Percentiles rank a stretch among this genome's conserved stretches.
phyloP scores from a whole-genome alignment of 2,329 filamentous ascomycete species.

The Trichoderma guizhouense region DNA sequence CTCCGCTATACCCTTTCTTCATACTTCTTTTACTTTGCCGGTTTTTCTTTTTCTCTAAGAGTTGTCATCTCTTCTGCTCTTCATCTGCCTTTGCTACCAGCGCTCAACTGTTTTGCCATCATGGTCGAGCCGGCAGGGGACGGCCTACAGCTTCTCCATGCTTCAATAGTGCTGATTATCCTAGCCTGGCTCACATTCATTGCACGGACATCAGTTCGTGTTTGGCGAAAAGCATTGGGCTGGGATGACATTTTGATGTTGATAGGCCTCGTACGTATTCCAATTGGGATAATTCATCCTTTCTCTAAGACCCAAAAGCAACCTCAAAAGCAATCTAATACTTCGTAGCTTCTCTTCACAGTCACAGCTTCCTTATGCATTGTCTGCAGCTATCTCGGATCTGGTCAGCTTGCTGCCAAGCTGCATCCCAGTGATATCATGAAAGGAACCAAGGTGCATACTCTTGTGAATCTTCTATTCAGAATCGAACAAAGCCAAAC shows the following conservation, averaged over 20 bases:
- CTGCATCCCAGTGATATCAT: not conserved
- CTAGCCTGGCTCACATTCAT: conserved; percentile 1
- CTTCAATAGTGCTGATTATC: not conserved
- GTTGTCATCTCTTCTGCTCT: not conserved
- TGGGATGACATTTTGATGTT: conserved; percentile 13
- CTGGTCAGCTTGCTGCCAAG: not conserved
- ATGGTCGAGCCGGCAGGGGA: conserved; percentile 10
- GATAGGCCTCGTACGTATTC: conserved; percentile 7
- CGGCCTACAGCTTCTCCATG: conserved; percentile 2
- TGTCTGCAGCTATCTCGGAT: conserved; percentile 7
- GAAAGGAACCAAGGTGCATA: conserved; percentile 4
- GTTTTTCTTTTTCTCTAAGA: not conserved
- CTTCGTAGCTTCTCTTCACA: conserved; percentile 9
- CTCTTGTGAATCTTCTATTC: not conserved
- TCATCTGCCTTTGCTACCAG: not conserved
- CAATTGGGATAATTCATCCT: not conserved
- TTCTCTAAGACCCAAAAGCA: not conserved
- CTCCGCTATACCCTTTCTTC: not conserved
- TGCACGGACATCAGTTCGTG: not conserved
- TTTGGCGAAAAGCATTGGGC: conserved; percentile 4
- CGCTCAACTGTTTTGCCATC: not conserved
- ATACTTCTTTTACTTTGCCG: not conserved
- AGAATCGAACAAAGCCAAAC: not conserved
- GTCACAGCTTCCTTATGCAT: conserved; percentile 8
- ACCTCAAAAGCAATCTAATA: not conserved